Evolutionary conservation across 768 basidiomycete species (phyloP).

Genomic region (Dendrothele bispora): DNA sequence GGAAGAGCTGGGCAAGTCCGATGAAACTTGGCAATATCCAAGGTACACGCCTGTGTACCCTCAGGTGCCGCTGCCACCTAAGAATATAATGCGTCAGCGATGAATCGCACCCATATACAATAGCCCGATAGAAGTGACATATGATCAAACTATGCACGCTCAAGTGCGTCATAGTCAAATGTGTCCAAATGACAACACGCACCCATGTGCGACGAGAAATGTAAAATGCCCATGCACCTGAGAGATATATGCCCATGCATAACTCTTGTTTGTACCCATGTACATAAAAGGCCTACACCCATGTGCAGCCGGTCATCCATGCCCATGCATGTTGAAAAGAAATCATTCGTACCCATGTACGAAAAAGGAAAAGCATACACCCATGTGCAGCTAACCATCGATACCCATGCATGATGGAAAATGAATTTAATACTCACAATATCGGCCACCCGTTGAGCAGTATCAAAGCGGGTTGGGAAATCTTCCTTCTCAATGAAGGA

Average conservation of each 20-base stretch:
- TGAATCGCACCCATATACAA: no score
- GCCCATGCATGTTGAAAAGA: neutral
- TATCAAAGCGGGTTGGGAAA: conserved; percentile 17
- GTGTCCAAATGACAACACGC: neutral
- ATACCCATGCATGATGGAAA: neutral
- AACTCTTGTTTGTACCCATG: no score
- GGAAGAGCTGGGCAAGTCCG: conserved; percentile 31
- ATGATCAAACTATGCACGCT: neutral
- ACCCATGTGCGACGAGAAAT: neutral
- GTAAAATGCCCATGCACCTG: neutral
- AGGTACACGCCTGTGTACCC: conserved; percentile 28
- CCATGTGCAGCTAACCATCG: neutral
- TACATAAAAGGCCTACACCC: no score
- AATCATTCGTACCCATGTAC: neutral
- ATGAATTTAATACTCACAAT: conserved; percentile 10
- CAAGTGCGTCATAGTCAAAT: neutral
- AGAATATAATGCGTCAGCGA: neutral
- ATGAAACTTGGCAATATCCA: conserved; percentile 35
- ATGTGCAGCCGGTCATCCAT: neutral
- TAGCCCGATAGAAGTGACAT: neutral
- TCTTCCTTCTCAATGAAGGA: conserved; percentile 14
- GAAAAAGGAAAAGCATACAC: neutral
- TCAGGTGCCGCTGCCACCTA: conserved; percentile 29
- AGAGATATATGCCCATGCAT: neutral
- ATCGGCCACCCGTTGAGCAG: conserved; percentile 8